These are phyloP conservation scores for Metschnikowia henanensis DNA, from an alignment of 805 yeast genomes.

Conservation along the genomic window DNA sequence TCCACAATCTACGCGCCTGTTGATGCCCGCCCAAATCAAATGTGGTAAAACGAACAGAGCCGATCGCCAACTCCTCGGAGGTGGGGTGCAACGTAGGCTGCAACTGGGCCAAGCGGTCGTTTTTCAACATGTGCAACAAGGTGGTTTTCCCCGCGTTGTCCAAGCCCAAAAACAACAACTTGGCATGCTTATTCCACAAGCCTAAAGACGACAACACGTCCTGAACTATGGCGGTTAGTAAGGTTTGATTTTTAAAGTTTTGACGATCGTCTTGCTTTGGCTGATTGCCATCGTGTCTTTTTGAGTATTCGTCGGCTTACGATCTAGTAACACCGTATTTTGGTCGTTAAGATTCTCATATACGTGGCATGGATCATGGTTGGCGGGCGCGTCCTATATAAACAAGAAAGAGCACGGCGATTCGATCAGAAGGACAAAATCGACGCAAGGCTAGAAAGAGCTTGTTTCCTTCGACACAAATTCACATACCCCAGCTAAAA, in stretches of 20 bases:
- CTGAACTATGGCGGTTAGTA: slow-evolving; percentile 38
- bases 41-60: slow-evolving; percentile 94
- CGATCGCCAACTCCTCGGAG: slow-evolving; percentile 96
- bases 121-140: slow-evolving; percentile 54
- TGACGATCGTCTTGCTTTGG: no score
- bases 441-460: no score
- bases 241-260: neutral
- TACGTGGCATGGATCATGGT: neutral
- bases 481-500: slow-evolving; percentile 39
- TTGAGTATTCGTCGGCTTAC: no score
- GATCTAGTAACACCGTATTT: no score
- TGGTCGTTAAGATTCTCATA: no score
- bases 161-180: slow-evolving; percentile 46
- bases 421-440: no score
- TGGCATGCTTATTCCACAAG: slow-evolving; percentile 50
- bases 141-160: slow-evolving; percentile 51
- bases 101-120: slow-evolving; percentile 95
- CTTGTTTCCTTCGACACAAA: neutral
- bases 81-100: slow-evolving; percentile 99
- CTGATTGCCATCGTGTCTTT: no score
- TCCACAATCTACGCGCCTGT: slow-evolving; percentile 99
- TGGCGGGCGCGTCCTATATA: no score
- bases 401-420: no score
- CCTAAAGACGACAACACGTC: slow-evolving; percentile 47
- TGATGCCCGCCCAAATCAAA: slow-evolving; percentile 98